Percentiles rank a stretch among this genome's conserved stretches.
Evolutionary conservation across 2,329 filamentous ascomycete species (phyloP).

Genomic region (Ceratocystis alfenasii): DNA sequence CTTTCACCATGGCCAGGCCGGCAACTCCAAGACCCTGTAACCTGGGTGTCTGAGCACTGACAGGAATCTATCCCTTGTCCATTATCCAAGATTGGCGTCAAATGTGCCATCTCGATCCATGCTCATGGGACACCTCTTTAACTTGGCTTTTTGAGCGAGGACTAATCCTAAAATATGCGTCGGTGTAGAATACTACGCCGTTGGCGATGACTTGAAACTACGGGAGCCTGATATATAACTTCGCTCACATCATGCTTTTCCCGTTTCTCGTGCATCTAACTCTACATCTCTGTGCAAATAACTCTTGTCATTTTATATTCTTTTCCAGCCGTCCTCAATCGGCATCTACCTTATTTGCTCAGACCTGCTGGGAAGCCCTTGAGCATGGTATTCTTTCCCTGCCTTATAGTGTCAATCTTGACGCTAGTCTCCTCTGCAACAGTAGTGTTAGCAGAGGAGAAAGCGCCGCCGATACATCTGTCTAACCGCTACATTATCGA

Average conservation of each 20-base stretch:
- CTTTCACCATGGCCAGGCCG: background rate
- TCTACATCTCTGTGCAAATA: background rate
- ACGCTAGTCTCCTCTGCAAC: constrained; percentile 29
- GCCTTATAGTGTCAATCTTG: constrained; percentile 30
- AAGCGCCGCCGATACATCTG: constrained; percentile 24
- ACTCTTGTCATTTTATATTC: background rate
- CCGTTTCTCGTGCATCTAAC: too few species aligned
- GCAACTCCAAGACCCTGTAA: background rate
- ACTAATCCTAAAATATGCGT: background rate
- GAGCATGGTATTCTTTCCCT: constrained; percentile 31
- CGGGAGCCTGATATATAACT: background rate
- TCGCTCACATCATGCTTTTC: background rate
- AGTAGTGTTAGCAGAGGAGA: constrained; percentile 17
- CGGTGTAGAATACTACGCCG: background rate
- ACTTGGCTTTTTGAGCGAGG: background rate
- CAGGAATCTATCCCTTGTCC: background rate
- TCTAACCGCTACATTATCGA: constrained; percentile 43
- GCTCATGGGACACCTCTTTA: background rate
- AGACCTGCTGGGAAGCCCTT: background rate
- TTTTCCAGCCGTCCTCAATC: background rate
- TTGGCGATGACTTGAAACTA: background rate
- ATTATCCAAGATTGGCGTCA: background rate
- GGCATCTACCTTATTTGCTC: background rate
- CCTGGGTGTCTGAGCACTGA: background rate
- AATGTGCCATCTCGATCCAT: background rate